phyloP scores from a whole-genome alignment of 1,139 yeast species.

The Pichia kudriavzevii region DNA sequence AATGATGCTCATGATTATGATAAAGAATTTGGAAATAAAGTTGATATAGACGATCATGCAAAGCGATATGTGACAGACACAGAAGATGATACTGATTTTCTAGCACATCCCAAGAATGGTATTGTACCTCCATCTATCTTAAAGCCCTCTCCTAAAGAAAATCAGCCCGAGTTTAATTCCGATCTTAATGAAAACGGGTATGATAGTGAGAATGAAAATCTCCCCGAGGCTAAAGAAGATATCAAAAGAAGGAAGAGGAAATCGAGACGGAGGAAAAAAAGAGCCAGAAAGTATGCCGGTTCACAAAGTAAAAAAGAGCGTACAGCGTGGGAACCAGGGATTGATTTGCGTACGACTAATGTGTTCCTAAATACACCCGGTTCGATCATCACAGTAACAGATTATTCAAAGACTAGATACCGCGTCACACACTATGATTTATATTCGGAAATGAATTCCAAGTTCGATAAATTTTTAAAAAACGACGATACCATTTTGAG shows the following conservation, averaged over 20 bases:
- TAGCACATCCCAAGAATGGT: neutral
- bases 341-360: conserved; percentile 40
- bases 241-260: conserved; percentile 4
- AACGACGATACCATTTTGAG: conserved; percentile 12
- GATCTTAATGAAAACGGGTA: conserved; percentile 3
- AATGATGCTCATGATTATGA: too few relatives aligned
- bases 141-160: too few relatives aligned
- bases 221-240: neutral
- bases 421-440: conserved; percentile 34
- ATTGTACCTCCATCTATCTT: too few relatives aligned
- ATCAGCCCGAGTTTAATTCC: neutral
- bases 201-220: neutral
- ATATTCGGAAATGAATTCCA: conserved; percentile 22
- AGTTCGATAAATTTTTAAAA: conserved; percentile 10
- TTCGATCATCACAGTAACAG: conserved; percentile 31
- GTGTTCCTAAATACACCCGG: conserved; percentile 39
- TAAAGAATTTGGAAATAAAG: too few relatives aligned
- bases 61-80: too few relatives aligned
- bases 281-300: conserved; percentile 29
- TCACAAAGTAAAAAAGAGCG: conserved; percentile 30
- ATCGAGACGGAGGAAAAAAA: conserved; percentile 10
- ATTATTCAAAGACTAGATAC: conserved; percentile 36
- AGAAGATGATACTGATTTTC: too few relatives aligned
- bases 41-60: too few relatives aligned
- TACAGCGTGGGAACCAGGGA: conserved; percentile 51